Evolutionary conservation across 2,329 filamentous ascomycete genomes (phyloP).

Genomic region (Plectosphaerella plurivora): DNA sequence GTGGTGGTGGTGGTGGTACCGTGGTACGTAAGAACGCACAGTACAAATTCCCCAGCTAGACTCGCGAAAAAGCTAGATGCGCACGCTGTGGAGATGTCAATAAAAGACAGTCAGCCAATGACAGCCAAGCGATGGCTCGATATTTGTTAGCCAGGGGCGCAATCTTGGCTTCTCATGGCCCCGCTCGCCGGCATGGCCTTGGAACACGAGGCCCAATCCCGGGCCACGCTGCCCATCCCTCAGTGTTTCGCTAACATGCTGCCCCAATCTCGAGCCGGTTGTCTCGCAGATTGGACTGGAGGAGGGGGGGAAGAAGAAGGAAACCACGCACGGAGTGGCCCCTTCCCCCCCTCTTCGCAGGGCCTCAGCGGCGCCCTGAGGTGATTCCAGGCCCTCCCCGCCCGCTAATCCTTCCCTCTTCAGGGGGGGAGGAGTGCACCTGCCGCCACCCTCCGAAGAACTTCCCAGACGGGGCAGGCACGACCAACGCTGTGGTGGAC

Average conservation of each 20-base stretch:
- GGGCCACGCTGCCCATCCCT: not conserved
- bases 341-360: not conserved
- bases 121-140: not conserved
- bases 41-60: no score
- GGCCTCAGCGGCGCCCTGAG: not conserved
- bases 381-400: not conserved
- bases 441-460: no score
- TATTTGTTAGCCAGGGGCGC: not conserved
- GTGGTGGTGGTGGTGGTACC: no score
- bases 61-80: no score
- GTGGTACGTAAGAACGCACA: no score
- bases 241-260: constrained; percentile 1
- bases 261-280: not conserved
- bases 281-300: not conserved
- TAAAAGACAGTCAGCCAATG: not conserved
- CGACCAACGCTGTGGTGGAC: no score
- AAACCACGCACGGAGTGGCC: not conserved
- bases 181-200: not conserved
- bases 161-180: not conserved
- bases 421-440: no score
- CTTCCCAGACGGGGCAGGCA: no score
- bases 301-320: not conserved
- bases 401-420: not conserved
- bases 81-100: not conserved
- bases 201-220: not conserved